Evolutionary conservation across 495 filamentous ascomycete species (phyloP), one percentile per base, ranked within the genome.

Genomic region (Neurospora pannonica): DNA sequence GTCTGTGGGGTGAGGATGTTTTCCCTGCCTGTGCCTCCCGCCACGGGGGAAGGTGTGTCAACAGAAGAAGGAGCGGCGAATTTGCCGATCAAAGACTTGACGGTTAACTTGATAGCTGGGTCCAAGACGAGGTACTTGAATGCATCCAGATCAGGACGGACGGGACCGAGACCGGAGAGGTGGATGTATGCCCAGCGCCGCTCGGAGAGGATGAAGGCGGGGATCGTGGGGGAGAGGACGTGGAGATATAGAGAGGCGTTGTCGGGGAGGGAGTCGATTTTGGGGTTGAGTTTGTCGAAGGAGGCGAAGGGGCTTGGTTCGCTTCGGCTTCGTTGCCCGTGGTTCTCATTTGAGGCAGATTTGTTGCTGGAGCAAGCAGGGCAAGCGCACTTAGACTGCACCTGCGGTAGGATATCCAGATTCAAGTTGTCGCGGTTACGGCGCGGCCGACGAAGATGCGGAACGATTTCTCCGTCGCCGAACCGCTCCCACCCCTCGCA

Each of bases 91-190:
- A 86, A 79, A 0, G 83, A 81, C 46, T 80, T 76, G 62, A 87
- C 81, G 40, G 84, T 82, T 24, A 79, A 71, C 72, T 84, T 83
- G 74, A 84, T 78, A 24, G 81, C 82, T 24, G 77, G 69, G 54
- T 84, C 82, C 17, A 87, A 77, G 11, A 86, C 81, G 3, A 87
- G 78, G 11, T 75, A 76, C 31, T 82, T 77, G 78, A 86, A 86
- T 38, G 81, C 82, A 19, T 78, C 76, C 10, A 70, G 73, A 72
- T 81, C 79, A 0, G 76, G 74, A 28, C 71, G 73, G 70, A 82
- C 75, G 5, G 76, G 74, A 37, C 71, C 37, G 67, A 82, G 79
- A 9, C 31, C 46, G 1, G 70, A 71, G 17, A 81, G 39, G 34
- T 76, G 21, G 19, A 82, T 75, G 36, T 46, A 37, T 5, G 67